Evolutionary conservation across 768 basidiomycete species (phyloP), one percentile per base, ranked within the genome.

Genomic region (Cyathus striatus): DNA sequence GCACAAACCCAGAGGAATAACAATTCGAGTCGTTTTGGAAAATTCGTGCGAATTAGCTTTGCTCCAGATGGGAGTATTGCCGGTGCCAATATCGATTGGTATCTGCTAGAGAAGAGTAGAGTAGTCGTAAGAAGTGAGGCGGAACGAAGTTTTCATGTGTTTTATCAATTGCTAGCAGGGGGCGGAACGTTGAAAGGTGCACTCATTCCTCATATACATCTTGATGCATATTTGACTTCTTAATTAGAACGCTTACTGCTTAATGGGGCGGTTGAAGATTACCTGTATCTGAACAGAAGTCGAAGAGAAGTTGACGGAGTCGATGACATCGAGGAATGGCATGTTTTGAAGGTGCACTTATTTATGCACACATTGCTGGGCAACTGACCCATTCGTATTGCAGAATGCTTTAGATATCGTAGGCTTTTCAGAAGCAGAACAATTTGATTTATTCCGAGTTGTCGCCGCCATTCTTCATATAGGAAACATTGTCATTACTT

Each of bases 1-100:
- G 95, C 96, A 4, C 96, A 98, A 61, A 98, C 96, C 0, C 89
- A 96, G 64, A 73, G 94, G 35, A 99, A 99, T 58, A 97, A 98
- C 65, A 99, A 99, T 58, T 98, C 96, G 1, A 92, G 90, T 75
- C 88, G 96, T 27, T 99, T 99, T 60, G 94, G 93, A 23, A 99
- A 99, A 65, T 99, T 99, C 60, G 89, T 99, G 37, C 76, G 92
- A 35, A 98, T 99, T 47, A 87, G 86, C 57, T 99, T 99, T 64
- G 80, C 90, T 1, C 83, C 88, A 0, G 83, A 89, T 50, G 94
- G 95, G 2, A 91, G 90, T 50, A 99, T 99, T 44, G 88, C 93
- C 1, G 96, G 96, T 1, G 96, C 96, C 20, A 97, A 93, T 58
- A 92, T 98, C 46, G 94, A 99, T 61, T 98, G 96, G 96, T 99